phyloP scores from a whole-genome alignment of 2,329 filamentous ascomycete genomes.

The Nigrospora osmanthi region DNA sequence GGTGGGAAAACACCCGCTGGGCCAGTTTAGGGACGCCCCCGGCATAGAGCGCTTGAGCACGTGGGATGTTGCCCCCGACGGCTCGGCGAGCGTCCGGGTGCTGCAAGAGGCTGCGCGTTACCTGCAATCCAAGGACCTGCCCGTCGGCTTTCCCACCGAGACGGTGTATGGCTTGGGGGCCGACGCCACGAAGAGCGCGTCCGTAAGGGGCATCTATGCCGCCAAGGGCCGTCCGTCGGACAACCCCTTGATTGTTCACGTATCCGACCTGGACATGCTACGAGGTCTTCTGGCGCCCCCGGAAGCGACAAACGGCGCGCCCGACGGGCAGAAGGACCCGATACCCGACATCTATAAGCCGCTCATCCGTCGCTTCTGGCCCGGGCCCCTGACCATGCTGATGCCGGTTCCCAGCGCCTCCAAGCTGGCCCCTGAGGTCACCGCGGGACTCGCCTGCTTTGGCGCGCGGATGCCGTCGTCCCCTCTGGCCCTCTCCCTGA shows the following conservation, averaged over 20 bases:
- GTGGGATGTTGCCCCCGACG: constrained; percentile 16
- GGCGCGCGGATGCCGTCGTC: constrained; percentile 85
- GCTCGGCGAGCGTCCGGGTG: constrained; percentile 12
- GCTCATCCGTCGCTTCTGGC: constrained; percentile 83
- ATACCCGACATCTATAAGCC: constrained; percentile 71
- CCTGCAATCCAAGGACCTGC: constrained; percentile 58
- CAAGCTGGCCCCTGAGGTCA: constrained; percentile 81
- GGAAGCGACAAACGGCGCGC: constrained; percentile 12
- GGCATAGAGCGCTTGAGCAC: constrained; percentile 12
- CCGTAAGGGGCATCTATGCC: constrained; percentile 85
- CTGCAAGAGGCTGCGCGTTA: constrained; percentile 60
- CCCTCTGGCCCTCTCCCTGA: constrained; percentile 78
- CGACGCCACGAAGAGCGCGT: constrained; percentile 77
- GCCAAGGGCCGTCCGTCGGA: constrained; percentile 88
- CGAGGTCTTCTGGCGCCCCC: constrained; percentile 45
- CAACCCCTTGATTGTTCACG: constrained; percentile 91
- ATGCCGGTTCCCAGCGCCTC: constrained; percentile 66
- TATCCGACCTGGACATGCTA: constrained; percentile 74
- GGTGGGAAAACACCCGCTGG: constrained; percentile 12
- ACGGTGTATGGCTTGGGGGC: constrained; percentile 97
- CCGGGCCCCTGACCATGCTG: constrained; percentile 85
- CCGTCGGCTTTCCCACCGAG: constrained; percentile 94
- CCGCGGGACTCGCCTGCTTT: constrained; percentile 76
- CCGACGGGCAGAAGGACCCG: constrained; percentile 21
- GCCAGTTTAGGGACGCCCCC: constrained; percentile 15